phyloP scores from a whole-genome alignment of 176 grass and related monocot species.

The Oryza meridionalis region DNA sequence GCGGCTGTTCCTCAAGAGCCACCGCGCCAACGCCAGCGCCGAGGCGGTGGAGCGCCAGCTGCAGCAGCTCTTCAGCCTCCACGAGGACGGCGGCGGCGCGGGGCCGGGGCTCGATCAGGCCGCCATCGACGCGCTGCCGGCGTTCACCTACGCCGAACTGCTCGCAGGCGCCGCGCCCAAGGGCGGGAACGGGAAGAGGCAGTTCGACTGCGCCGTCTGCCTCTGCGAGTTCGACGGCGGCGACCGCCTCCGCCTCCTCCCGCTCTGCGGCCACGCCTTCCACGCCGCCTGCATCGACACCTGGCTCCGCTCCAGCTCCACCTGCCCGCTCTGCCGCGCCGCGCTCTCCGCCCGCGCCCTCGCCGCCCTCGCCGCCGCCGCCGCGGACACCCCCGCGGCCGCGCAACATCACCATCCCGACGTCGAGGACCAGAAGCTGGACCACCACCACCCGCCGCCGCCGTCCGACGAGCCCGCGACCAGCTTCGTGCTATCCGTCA shows the following conservation, averaged over 20 bases:
- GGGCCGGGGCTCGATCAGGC: slow-evolving; percentile 63
- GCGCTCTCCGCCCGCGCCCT: slow-evolving; percentile 40
- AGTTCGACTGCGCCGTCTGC: slow-evolving; percentile 94
- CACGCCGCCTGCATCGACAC: slow-evolving; percentile 87
- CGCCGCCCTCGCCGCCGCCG: background rate
- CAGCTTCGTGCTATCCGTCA: slow-evolving; percentile 63
- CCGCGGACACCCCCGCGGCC: slow-evolving; percentile 32
- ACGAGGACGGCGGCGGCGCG: slow-evolving; percentile 46
- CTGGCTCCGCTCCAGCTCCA: slow-evolving; percentile 87
- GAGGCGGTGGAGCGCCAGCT: slow-evolving; percentile 75
- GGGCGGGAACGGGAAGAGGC: slow-evolving; percentile 31
- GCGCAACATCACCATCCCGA: slow-evolving; percentile 3
- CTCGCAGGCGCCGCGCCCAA: slow-evolving; percentile 42
- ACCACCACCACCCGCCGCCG: background rate
- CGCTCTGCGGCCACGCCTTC: slow-evolving; percentile 89
- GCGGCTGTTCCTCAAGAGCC: slow-evolving; percentile 67
- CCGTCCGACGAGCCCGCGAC: slow-evolving; percentile 15
- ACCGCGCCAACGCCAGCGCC: slow-evolving; percentile 51
- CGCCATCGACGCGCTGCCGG: slow-evolving; percentile 73
- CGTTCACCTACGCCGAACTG: slow-evolving; percentile 79
- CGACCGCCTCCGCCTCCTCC: slow-evolving; percentile 88
- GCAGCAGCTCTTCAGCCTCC: slow-evolving; percentile 75
- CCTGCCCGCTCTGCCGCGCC: slow-evolving; percentile 88
- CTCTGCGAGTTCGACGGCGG: slow-evolving; percentile 64
- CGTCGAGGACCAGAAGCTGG: slow-evolving; percentile 46